Evolutionary conservation across 2,329 filamentous ascomycete genomes (phyloP), one percentile per base, ranked within the genome.

Genomic region (Neopestalotiopsis sp.): DNA sequence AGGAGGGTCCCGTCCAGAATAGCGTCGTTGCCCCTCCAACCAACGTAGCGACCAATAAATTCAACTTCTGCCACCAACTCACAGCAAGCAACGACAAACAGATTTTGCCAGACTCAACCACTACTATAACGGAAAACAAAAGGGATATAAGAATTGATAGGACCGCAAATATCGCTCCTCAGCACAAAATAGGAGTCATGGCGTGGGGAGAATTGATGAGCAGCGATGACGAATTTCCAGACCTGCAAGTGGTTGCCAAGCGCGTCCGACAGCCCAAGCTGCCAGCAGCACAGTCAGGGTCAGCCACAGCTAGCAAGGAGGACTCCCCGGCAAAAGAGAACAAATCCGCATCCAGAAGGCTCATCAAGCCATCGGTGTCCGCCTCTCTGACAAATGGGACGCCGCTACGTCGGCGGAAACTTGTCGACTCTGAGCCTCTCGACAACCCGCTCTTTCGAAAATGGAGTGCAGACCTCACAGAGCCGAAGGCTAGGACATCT

Each of bases 191-290:
- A 49, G 30, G n/a, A 61, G 61, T 62, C 12, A 66, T 69, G 62
- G 71, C 57, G 58, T 69, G 61, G 28, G 74, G 13, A 62, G 32
- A 77, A 71, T 68, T 72, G 68, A 74, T 71, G 7, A 71, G 67
- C 57, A 73, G 70, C 66, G 81, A 84, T 24, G 82, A 85, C 57
- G 83, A 84, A 42, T 79, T 84, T 32, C 82, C 83, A 1, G 81
- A 82, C 42, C 68, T 83, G 30, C 76, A 79, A 53, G 75, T 77
- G 2, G 69, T 83, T 9, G 61, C 77, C 69, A 70, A 69, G 62
- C 71, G 67, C 28, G 71, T 74, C 28, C 75, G 72, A 69, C 69
- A 71, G 28, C 73, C 68, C 49, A 65, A 57, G 28, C 13, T 20
- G n/a, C 64, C 67, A 17, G n/a, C 66, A 1, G 64, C 53, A 57